Evolutionary conservation across 2,329 filamentous ascomycete species (phyloP).

Genomic region (Corinectria fuckeliana): DNA sequence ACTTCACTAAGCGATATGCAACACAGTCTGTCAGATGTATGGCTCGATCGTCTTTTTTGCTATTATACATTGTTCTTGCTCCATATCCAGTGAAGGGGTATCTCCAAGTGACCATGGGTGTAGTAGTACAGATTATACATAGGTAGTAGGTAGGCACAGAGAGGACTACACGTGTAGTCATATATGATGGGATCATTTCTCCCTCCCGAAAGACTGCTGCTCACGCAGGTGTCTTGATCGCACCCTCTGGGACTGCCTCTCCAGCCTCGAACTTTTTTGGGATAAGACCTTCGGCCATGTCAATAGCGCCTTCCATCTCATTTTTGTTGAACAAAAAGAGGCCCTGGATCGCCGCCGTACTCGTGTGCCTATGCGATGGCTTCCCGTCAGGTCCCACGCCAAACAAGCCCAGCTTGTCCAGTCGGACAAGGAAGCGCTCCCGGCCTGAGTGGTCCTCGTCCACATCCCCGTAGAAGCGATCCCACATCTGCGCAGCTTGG

Average conservation of each 20-base stretch:
- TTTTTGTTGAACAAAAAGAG: constrained; percentile 96
- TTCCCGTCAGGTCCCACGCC: constrained; percentile 59
- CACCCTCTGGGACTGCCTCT: constrained; percentile 44
- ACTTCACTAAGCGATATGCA: background rate
- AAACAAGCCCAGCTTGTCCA: constrained; percentile 75
- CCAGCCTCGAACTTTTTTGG: constrained; percentile 62
- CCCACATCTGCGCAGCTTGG: constrained; percentile 89
- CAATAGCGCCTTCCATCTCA: constrained; percentile 84
- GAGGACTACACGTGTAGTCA: constrained; percentile 20
- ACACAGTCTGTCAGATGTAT: background rate
- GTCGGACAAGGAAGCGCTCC: constrained; percentile 71
- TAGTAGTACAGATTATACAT: constrained; percentile 13
- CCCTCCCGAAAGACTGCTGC: background rate
- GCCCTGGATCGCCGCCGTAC: constrained; percentile 91
- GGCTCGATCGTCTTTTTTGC: background rate
- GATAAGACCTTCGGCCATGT: constrained; percentile 74
- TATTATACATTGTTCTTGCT: constrained; percentile 10
- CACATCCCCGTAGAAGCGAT: constrained; percentile 89
- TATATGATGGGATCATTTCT: background rate
- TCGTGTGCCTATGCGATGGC: constrained; percentile 64
- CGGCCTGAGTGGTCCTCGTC: constrained; percentile 69
- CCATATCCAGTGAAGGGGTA: constrained; percentile 15
- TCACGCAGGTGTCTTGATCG: constrained; percentile 51
- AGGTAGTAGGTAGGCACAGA: constrained; percentile 11
- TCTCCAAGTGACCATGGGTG: constrained; percentile 10